phyloP scores from a whole-genome alignment of 176 grass and related monocot species.

The Alopecurus myosuroides region DNA sequence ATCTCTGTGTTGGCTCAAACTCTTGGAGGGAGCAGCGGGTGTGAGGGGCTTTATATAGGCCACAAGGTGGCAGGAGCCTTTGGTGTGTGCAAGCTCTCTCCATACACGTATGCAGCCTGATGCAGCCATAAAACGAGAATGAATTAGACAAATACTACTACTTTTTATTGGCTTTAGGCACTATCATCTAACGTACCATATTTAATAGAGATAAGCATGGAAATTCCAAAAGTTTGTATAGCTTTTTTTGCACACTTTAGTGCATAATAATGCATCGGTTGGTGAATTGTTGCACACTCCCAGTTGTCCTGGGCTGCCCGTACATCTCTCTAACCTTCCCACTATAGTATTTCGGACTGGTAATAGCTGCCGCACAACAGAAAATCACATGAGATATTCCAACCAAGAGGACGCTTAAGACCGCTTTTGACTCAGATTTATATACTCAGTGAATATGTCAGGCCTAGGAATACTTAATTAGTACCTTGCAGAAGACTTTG shows the following conservation, averaged over 20 bases:
- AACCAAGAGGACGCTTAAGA: neutral
- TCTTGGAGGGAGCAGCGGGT: constrained; percentile 10
- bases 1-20: constrained; percentile 25
- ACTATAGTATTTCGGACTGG: neutral
- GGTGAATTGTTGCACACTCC: neutral
- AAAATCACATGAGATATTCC: neutral
- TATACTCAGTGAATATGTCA: neutral
- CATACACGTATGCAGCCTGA: neutral
- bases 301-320: neutral
- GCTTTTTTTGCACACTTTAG: constrained; percentile 15
- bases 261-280: constrained; percentile 1
- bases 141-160: neutral
- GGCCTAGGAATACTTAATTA: neutral
- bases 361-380: constrained; percentile 6
- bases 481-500: neutral
- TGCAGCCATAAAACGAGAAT: neutral
- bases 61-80: neutral
- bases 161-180: neutral
- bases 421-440: neutral
- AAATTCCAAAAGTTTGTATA: constrained; percentile 1
- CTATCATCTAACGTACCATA: neutral
- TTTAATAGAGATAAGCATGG: constrained; percentile 8
- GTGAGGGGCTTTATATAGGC: constrained; percentile 30
- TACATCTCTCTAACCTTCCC: neutral
- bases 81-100: neutral